Percentiles rank a stretch among this genome's conserved stretches.
Conservation (phyloP, 768 basidiomycete species). For the Pleurotus platypus region DNA sequence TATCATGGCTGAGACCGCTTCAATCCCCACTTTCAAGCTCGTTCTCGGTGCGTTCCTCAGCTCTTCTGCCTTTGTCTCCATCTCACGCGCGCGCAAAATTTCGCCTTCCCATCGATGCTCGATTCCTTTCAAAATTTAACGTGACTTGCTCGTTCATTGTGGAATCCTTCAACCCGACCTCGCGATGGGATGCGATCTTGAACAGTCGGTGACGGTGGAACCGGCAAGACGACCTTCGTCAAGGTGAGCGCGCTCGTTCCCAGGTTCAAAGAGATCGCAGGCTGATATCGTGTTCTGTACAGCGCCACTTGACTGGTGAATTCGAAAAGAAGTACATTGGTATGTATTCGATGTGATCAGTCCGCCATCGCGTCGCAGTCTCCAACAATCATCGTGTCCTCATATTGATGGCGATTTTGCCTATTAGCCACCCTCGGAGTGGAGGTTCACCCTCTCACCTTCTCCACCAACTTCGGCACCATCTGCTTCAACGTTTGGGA, state of each 20-base stretch:
- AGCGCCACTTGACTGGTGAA: constrained; percentile 99
- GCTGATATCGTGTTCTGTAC: constrained; percentile 44
- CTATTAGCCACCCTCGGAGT: constrained; percentile 94
- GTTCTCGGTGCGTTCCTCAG: constrained; percentile 75
- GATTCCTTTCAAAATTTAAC: constrained; percentile 22
- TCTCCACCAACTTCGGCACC: constrained; percentile 97
- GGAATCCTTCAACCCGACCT: constrained; percentile 15
- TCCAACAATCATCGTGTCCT: constrained; percentile 9
- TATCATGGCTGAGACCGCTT: constrained; percentile 37
- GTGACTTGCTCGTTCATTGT: constrained; percentile 15
- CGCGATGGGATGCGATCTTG: constrained; percentile 18
- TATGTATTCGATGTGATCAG: constrained; percentile 33
- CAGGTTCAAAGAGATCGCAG: constrained; percentile 40
- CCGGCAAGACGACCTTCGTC: constrained; percentile 98
- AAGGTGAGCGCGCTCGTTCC: constrained; percentile 54
- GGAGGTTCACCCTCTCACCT: constrained; percentile 94
- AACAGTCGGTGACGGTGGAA: constrained; percentile 92
- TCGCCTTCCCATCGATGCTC: constrained; percentile 52
- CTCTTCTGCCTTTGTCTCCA: constrained; percentile 20
- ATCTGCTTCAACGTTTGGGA: constrained; percentile 99
- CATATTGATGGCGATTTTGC: constrained; percentile 12
- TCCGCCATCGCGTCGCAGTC: constrained; percentile 11
- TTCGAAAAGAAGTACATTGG: constrained; percentile 99
- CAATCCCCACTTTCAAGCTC: constrained; percentile 94
- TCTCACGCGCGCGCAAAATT: constrained; percentile 19